Base-by-base conservation (phyloP, 2,329 filamentous ascomycete species). In the Calonectria henricotiae region DNA sequence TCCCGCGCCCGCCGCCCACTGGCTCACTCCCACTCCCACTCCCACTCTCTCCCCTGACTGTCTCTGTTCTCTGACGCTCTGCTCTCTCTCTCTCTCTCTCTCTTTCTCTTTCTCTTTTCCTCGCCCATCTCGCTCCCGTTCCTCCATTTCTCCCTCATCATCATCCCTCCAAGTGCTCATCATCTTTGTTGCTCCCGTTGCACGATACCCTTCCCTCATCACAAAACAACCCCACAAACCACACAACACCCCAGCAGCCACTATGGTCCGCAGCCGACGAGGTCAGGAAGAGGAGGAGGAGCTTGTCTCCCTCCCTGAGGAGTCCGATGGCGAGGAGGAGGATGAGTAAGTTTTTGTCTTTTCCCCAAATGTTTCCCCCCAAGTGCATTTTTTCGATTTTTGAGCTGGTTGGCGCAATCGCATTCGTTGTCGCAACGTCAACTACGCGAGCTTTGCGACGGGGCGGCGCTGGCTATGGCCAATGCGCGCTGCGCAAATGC, bases 221-320 rank as follows among this genome's bases (percentile, higher is more conserved):
- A 4, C 65, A 55, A 55, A 35, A 41, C 43, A 46, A 37, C 43
- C 44, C 32, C 27, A 32, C 51, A 58, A 67, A 49, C 61, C 30
- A 47, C 8, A 39, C 43, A 39, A 27, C 27, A 37, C 65, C 35
- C 35, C 51, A 62, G 39, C 23, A 39, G 27, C 25, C 51, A 61
- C 62, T 39, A 69, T 69, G 67, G 67, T 69, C 43, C 67, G 67
- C 43, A 54, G 49, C 67, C 67, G 67, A 64, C 67, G 67, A 69
- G 67, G 67, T 65, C 67, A 69, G 51, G 75, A 76, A 58, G 86
- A 87, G 74, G 85, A 87, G 78, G 86, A 88, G 69, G 86, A 88
- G 81, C 86, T 89, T 39, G 84, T 89, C 71, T 87, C 86, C 71
- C 85, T 89, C 65, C 86, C 87, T 65, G 86, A 87, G 70, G 86